Evolutionary conservation across 352 stramenopile species (phyloP), one percentile per base, ranked within the genome.

Genomic region (Lagenidium giganteum): DNA sequence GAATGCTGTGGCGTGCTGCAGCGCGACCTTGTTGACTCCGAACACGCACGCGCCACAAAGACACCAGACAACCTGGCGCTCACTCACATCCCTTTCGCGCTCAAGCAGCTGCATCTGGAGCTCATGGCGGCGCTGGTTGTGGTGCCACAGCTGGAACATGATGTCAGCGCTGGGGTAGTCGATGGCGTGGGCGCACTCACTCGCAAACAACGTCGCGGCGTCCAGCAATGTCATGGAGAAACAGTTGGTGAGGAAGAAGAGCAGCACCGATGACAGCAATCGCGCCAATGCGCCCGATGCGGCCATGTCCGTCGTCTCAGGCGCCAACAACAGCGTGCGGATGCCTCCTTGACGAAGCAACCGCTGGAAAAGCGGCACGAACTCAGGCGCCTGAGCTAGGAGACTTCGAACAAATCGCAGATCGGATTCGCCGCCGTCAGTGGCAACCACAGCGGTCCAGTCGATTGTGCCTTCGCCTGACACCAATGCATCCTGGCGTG

Each of bases 161-260:
- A 77, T 64, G 11, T 54, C 40, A 0, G 24, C 9, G 4, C 23
- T 43, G 0, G 66, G 57, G 27, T 64, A 70, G 14, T 52, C 57
- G n/a, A 77, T 61, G 25, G 68, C 57, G 24, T 56, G 46, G 3
- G 51, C 42, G 13, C 54, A n/a, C n/a, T n/a, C n/a, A n/a, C n/a
- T n/a, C n/a, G n/a, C n/a, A n/a, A n/a, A n/a, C n/a, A n/a, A n/a
- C n/a, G n/a, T n/a, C n/a, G n/a, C n/a, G 0, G 57, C 43, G n/a
- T 77, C 44, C 6, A 75, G 54, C 14, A 39, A 29, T 17, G 60
- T 31, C 25, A 77, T 47, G 1, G 29, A 38, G 6, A 67, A 54
- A 3, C 48, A 39, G 12, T 31, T 54, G 18, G 65, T 51, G 3
- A 84, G 29, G 36, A 87, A 82, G 51, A 78, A 78, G 24, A 83